Evolutionary conservation across 1,139 yeast genomes (phyloP).

Genomic region (Yamadazyma triangularis): DNA sequence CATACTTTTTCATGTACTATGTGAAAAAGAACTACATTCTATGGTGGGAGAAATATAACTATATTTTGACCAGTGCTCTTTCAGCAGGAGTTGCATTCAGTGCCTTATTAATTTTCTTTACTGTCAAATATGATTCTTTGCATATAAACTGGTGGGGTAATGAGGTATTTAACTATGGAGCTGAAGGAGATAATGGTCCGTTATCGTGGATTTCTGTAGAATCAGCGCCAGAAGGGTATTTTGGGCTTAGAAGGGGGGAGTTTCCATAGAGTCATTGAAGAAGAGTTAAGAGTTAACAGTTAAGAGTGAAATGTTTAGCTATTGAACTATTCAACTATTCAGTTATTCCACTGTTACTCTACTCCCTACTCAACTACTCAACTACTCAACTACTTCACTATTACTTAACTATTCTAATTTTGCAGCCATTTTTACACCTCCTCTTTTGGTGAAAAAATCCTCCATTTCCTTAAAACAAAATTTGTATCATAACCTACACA

Average conservation of each 20-base stretch:
- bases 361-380: no score
- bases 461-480: no score
- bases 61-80: slow-evolving; percentile 53
- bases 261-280: slow-evolving; percentile 30
- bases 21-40: slow-evolving; percentile 43
- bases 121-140: slow-evolving; percentile 43
- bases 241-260: slow-evolving; percentile 36
- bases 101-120: slow-evolving; percentile 53
- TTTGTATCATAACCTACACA: no score
- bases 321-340: no score
- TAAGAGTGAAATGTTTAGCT: no score
- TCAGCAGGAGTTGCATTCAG: slow-evolving; percentile 59
- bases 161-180: slow-evolving; percentile 37
- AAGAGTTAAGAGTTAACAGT: no score
- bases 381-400: no score
- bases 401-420: no score
- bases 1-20: slow-evolving; percentile 49
- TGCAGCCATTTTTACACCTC: no score
- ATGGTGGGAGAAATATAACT: slow-evolving; percentile 68
- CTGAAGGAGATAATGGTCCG: slow-evolving; percentile 34
- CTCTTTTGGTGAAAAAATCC: no score
- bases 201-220: slow-evolving; percentile 29
- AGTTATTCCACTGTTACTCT: no score
- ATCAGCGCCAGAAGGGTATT: slow-evolving; percentile 40
- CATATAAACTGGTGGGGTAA: slow-evolving; percentile 60